Percentiles rank a stretch among this genome's conserved stretches.
Conservation (phyloP, 1,284 basidiomycete species). For the Phaffia rhodozyma region DNA sequence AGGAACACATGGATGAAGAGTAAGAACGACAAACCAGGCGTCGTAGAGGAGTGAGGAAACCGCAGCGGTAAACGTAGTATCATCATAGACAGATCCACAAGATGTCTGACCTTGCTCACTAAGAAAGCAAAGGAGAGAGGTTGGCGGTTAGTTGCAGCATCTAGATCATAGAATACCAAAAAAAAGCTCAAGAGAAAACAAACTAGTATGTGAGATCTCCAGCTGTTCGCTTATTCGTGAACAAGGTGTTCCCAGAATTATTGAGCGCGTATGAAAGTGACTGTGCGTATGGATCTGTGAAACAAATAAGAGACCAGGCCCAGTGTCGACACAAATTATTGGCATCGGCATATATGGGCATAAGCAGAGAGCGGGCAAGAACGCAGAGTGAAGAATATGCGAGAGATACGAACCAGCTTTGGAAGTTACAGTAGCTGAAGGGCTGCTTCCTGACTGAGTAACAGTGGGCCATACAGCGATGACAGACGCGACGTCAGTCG, state of each 20-base stretch:
- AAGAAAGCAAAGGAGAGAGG: not conserved
- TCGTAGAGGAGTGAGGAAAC: constrained; percentile 9
- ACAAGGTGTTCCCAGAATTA: constrained; percentile 3
- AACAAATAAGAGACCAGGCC: not conserved
- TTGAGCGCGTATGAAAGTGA: constrained; percentile 7
- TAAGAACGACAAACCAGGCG: not conserved
- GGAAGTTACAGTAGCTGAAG: constrained; percentile 3
- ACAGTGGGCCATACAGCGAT: not conserved
- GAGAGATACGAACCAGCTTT: not conserved
- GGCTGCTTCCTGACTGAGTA: constrained; percentile 1
- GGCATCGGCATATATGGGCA: too few relatives aligned
- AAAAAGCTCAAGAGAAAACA: not conserved
- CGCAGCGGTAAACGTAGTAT: constrained; percentile 6
- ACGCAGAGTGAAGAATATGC: not conserved
- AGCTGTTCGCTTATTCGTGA: not conserved
- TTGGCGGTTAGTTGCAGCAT: too few relatives aligned
- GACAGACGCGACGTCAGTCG: too few relatives aligned
- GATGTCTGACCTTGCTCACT: constrained; percentile 10
- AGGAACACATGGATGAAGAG: not conserved
- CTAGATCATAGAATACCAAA: too few relatives aligned
- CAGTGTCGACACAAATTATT: not conserved
- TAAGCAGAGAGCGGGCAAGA: not conserved
- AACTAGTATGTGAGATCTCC: constrained; percentile 3
- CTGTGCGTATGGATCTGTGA: constrained; percentile 4
- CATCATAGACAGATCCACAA: constrained; percentile 8